These are phyloP conservation scores for Irpex lacteus DNA, from an alignment of 1,284 basidiomycete genomes.

Conservation along the genomic window DNA sequence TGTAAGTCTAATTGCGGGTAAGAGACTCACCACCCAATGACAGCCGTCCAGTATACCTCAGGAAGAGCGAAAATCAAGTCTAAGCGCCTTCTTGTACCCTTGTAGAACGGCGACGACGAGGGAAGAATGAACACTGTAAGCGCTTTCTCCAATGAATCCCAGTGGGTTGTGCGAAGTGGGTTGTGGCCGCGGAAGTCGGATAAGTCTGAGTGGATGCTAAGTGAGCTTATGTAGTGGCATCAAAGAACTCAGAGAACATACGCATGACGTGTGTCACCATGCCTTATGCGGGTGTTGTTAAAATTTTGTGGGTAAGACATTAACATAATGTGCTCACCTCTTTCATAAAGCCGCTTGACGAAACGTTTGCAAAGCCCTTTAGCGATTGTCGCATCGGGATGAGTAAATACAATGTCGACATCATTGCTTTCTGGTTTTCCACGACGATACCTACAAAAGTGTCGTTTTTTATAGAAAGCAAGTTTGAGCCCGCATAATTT, in stretches of 20 bases:
- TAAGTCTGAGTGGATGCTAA: constrained; percentile 38
- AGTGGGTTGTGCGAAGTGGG: constrained; percentile 49
- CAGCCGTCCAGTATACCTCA: constrained; percentile 72
- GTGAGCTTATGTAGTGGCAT: background rate
- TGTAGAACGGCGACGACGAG: constrained; percentile 22
- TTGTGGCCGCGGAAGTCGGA: constrained; percentile 56
- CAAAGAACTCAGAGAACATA: constrained; percentile 27
- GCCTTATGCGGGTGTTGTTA: constrained; percentile 33
- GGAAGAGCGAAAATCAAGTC: constrained; percentile 74
- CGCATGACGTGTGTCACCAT: constrained; percentile 69
- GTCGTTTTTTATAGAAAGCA: no score
- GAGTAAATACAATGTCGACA: constrained; percentile 78
- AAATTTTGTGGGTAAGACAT: no score
- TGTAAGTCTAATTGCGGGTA: background rate
- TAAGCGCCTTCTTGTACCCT: constrained; percentile 53
- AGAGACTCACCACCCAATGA: constrained; percentile 66
- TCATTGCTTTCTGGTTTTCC: constrained; percentile 73
- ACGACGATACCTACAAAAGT: no score
- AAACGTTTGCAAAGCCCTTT: constrained; percentile 50
- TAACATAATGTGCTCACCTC: constrained; percentile 45
- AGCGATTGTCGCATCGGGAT: constrained; percentile 47
- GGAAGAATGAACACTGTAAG: constrained; percentile 68
- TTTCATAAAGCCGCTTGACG: constrained; percentile 49
- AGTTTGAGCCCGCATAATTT: no score
- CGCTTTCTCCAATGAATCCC: constrained; percentile 71